These are phyloP conservation scores for Zasmidium cellare DNA, from an alignment of 2,329 filamentous ascomycete species.

Conservation along the genomic window DNA sequence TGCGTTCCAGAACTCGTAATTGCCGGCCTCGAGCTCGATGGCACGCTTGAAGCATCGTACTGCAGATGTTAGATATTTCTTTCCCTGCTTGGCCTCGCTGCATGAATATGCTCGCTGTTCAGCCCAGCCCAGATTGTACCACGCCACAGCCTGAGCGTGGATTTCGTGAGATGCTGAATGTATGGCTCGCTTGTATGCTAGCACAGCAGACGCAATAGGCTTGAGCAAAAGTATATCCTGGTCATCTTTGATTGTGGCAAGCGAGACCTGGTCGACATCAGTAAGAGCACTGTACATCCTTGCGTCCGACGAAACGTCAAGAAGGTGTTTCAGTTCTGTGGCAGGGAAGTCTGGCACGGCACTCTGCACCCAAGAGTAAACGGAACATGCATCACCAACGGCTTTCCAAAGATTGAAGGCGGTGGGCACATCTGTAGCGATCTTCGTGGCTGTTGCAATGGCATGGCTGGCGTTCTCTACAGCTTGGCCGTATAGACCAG, in stretches of 20 bases:
- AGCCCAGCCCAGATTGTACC: conserved; percentile 95
- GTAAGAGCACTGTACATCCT: conserved; percentile 63
- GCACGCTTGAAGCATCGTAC: conserved; percentile 91
- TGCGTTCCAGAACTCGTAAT: conserved; percentile 96
- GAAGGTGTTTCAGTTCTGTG: conserved; percentile 57
- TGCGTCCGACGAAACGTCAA: conserved; percentile 55
- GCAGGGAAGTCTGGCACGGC: conserved; percentile 64
- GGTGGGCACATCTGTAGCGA: conserved; percentile 61
- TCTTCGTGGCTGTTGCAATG: conserved; percentile 65
- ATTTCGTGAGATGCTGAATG: conserved; percentile 69
- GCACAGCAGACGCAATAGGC: conserved; percentile 65
- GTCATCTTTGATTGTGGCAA: conserved; percentile 19
- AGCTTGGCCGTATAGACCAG: conserved; percentile 83
- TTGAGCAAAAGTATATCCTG: conserved; percentile 47
- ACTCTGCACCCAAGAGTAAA: conserved; percentile 78
- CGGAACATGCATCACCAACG: conserved; percentile 80
- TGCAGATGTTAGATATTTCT: conserved; percentile 74
- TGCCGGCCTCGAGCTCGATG: conserved; percentile 92
- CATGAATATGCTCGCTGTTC: conserved; percentile 77
- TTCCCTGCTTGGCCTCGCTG: conserved; percentile 57
- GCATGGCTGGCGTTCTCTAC: conserved; percentile 68
- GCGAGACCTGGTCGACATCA: conserved; percentile 65
- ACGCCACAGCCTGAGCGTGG: conserved; percentile 90
- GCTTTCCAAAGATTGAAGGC: conserved; percentile 97
- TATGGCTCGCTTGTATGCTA: conserved; percentile 86